Evolutionary conservation across 2,329 filamentous ascomycete genomes (phyloP), one percentile per base, ranked within the genome.

Genomic region (Apiospora hydei): DNA sequence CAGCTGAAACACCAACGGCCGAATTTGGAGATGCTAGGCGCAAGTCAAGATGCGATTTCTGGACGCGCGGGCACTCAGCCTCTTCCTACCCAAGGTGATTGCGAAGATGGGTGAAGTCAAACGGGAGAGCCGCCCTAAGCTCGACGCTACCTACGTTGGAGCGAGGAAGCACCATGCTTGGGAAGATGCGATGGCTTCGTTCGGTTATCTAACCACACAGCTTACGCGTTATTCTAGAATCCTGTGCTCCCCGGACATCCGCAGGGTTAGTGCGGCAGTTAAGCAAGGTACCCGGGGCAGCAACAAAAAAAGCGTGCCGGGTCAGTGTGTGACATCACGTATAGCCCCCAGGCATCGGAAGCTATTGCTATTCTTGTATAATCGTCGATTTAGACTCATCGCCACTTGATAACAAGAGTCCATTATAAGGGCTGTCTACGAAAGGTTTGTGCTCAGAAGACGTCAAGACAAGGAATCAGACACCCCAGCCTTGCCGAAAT

Each of bases 211-310:
- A 34, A 13, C 57, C 57, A 64, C 57, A 64, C 30, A 64, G 57
- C 57, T 61, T 64, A 64, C 57, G 57, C 57, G 57, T 64, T 64
- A 41, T 64, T 64, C 57, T 64, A 64, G 57, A 64, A 64, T 64
- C 57, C 18, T 64, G 57, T 64, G 57, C 57, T n/a, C 57, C 57
- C 57, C 57, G 57, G 34, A 64, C 34, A 30, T 18, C 34, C 57
- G 34, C 57, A 64, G 57, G 57, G 3, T 64, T 64, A 64, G 57
- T 64, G 34, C 16, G 30, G 57, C 34, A 64, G 57, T 38, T n/a
- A 64, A 64, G 57, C 21, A 64, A 64, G 57, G 57, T 64, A 64
- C 57, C 57, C 30, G 57, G 57, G 57, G 34, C 34, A 41, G 41
- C 34, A 18, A 64, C 34, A 64, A n/a, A 49, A 49, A 34, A 34